phyloP scores from a whole-genome alignment of 331 rosid species.

The Dryas integrifolia region DNA sequence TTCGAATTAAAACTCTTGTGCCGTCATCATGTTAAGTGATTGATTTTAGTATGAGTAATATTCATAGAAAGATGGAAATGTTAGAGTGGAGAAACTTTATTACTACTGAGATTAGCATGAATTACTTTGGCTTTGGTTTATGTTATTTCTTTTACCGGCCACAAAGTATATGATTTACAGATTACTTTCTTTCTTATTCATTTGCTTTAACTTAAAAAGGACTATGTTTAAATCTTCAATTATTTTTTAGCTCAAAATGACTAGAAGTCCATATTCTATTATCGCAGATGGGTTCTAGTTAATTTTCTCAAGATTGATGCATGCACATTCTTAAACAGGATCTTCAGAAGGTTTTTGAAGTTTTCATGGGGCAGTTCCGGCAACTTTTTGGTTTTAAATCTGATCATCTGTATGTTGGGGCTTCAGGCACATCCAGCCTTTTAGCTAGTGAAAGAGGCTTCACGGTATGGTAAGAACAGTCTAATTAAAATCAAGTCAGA shows the following conservation, averaged over 20 bases:
- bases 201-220: background rate
- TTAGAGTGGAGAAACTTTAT: background rate
- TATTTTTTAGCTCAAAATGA: background rate
- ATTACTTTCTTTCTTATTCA: background rate
- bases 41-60: background rate
- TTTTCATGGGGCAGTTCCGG: conserved; percentile 86
- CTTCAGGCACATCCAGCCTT: conserved; percentile 62
- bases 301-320: conserved; percentile 28
- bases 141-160: background rate
- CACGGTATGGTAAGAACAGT: conserved; percentile 68
- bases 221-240: background rate
- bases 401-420: conserved; percentile 51
- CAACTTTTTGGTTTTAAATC: conserved; percentile 93
- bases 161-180: background rate
- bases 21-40: background rate
- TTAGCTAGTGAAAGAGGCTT: conserved; percentile 84
- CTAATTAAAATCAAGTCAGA: conserved; percentile 8
- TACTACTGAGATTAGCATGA: background rate
- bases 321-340: conserved; percentile 60
- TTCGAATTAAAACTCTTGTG: background rate
- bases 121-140: background rate
- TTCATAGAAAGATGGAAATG: background rate
- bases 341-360: conserved; percentile 64
- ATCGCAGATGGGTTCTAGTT: conserved; percentile 23
- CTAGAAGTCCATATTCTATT: conserved; percentile 14